Conservation (phyloP, 129 eudicot species). For the Chrysanthemum lavandulifolium region DNA sequence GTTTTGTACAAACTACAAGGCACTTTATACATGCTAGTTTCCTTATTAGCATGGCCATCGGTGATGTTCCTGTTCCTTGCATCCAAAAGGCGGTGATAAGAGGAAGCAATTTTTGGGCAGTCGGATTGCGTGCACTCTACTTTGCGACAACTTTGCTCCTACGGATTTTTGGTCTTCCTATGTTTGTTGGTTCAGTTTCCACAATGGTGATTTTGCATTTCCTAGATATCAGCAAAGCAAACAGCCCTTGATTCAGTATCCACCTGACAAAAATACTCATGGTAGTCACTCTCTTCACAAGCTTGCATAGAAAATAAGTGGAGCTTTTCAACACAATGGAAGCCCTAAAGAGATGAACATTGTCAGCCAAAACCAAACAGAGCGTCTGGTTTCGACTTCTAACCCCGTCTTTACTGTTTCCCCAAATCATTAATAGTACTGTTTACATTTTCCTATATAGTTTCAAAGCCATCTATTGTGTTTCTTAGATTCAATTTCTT, state of each 20-base stretch:
- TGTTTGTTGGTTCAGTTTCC: conserved; percentile 53
- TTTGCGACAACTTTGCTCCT: conserved; percentile 50
- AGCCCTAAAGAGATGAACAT: not conserved
- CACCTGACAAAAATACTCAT: not conserved
- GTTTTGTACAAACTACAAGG: conserved; percentile 62
- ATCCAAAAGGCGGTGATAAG: conserved; percentile 52
- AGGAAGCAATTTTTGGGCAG: conserved; percentile 52
- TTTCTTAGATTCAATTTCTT: conserved; percentile 4
- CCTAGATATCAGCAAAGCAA: conserved; percentile 46
- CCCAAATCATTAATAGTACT: not conserved
- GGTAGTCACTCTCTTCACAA: conserved; percentile 22
- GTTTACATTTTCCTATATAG: not conserved
- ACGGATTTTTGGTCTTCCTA: conserved; percentile 71
- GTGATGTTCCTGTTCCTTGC: conserved; percentile 16
- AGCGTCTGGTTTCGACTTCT: not conserved
- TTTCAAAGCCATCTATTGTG: not conserved
- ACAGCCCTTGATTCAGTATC: conserved; percentile 37
- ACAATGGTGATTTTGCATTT: conserved; percentile 37
- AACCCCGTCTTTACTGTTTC: conserved; percentile 1
- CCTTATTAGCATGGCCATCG: conserved; percentile 64
- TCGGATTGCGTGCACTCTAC: conserved; percentile 64
- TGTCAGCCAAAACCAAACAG: not conserved
- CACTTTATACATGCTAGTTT: conserved; percentile 54
- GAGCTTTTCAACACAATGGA: conserved; percentile 27
- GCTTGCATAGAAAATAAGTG: conserved; percentile 23